Evolutionary conservation across 306 rosid species (phyloP).

Genomic region (Dryas drummondii): DNA sequence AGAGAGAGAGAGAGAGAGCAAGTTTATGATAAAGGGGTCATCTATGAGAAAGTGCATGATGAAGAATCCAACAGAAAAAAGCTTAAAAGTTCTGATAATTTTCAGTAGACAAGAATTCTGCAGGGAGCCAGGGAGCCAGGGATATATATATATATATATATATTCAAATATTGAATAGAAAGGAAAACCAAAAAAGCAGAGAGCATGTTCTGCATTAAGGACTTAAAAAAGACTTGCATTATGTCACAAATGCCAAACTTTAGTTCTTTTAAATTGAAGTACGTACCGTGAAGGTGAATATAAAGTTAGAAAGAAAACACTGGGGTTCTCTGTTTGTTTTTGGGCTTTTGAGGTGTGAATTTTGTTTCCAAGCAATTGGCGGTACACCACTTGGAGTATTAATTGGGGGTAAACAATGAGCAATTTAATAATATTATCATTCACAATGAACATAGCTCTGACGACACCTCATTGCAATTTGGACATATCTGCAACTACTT

Average conservation of each 20-base stretch:
- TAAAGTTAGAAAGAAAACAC: slow-evolving; percentile 41
- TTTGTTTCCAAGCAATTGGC: slow-evolving; percentile 81
- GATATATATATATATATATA: too few species aligned
- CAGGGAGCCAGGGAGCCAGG: too few species aligned
- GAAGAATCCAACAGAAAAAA: slow-evolving; percentile 27
- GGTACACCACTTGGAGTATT: slow-evolving; percentile 42
- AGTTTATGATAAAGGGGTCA: neutral
- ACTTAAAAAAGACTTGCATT: slow-evolving; percentile 46
- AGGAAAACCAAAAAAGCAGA: slow-evolving; percentile 4
- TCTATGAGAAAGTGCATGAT: neutral
- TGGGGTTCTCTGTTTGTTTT: slow-evolving; percentile 53
- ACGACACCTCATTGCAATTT: slow-evolving; percentile 40
- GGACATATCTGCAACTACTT: slow-evolving; percentile 57
- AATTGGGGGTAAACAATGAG: slow-evolving; percentile 19
- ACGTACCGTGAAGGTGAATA: slow-evolving; percentile 13
- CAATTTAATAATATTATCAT: slow-evolving; percentile 21
- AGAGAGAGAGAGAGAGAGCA: neutral
- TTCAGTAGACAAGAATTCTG: slow-evolving; percentile 33
- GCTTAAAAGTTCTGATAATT: slow-evolving; percentile 33
- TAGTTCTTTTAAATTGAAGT: slow-evolving; percentile 16
- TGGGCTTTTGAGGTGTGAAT: slow-evolving; percentile 70
- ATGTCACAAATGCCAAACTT: slow-evolving; percentile 45
- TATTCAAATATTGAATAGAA: slow-evolving; percentile 8
- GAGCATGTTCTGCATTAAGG: slow-evolving; percentile 20
- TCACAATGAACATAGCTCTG: slow-evolving; percentile 31